A percentile compares a stretch with the other conserved stretches of the same genome.
phyloP scores from a whole-genome alignment of 441 rosid genomes.

The Omphalea diandra region DNA sequence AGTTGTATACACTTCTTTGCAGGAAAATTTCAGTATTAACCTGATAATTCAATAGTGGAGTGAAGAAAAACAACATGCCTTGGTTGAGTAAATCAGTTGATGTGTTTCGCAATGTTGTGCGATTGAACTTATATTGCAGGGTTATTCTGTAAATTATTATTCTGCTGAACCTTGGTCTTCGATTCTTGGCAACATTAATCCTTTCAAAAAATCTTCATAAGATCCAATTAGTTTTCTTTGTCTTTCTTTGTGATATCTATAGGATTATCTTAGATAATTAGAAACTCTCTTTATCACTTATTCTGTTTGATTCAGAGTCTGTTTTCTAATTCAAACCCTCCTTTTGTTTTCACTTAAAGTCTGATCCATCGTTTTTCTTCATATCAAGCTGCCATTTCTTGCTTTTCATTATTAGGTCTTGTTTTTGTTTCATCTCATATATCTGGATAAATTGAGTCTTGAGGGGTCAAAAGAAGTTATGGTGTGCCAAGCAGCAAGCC shows the following conservation, averaged over 20 bases:
- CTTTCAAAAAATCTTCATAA: conserved; percentile 38
- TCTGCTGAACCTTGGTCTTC: conserved; percentile 9
- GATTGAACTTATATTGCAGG: conserved; percentile 65
- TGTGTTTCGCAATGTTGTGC: conserved; percentile 49
- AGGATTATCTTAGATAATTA: conserved; percentile 47
- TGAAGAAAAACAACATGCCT: conserved; percentile 49
- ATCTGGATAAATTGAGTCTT: conserved; percentile 23
- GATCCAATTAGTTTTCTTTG: conserved; percentile 34
- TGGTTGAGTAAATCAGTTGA: conserved; percentile 51
- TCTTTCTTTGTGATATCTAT: conserved; percentile 41
- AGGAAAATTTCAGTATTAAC: conserved; percentile 24
- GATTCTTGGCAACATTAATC: conserved; percentile 3
- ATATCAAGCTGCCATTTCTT: too few species aligned
- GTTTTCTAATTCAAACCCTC: conserved; percentile 13
- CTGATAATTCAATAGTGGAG: conserved; percentile 23
- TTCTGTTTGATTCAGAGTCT: too few species aligned
- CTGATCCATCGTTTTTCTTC: conserved; percentile 21
- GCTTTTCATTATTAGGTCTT: conserved; percentile 24
- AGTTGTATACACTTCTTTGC: conserved; percentile 19
- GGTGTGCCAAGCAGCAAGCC: conserved; percentile 95
- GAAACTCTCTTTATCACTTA: too few species aligned
- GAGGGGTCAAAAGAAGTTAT: conserved; percentile 55
- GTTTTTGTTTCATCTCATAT: conserved; percentile 22
- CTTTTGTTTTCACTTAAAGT: conserved; percentile 15
- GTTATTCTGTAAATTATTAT: conserved; percentile 56